phyloP scores from a whole-genome alignment of 768 basidiomycete genomes.

The Lactarius indigo region DNA sequence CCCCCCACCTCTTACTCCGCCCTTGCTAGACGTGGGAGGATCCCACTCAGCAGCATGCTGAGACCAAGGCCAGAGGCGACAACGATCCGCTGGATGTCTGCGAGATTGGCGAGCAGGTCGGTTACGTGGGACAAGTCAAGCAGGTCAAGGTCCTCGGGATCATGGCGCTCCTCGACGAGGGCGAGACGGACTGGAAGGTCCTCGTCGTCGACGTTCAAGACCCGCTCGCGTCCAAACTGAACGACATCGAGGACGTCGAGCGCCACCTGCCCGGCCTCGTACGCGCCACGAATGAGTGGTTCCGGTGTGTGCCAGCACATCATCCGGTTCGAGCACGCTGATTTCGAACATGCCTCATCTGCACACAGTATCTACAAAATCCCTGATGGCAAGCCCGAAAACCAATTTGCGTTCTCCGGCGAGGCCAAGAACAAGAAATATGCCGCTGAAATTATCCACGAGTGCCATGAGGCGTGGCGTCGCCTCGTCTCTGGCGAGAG shows the following conservation, averaged over 20 bases:
- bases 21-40: conserved; percentile 91
- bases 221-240: conserved; percentile 92
- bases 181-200: conserved; percentile 99
- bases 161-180: conserved; percentile 99
- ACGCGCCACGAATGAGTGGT: conserved; percentile 99
- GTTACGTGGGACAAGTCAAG: conserved; percentile 95
- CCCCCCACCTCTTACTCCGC: conserved; percentile 11
- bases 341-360: neutral
- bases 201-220: conserved; percentile 96
- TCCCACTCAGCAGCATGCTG: conserved; percentile 77
- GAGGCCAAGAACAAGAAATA: conserved; percentile 99
- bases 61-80: conserved; percentile 99
- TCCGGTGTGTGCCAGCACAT: conserved; percentile 53
- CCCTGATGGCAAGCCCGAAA: conserved; percentile 94
- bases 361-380: conserved; percentile 84
- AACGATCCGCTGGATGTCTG: conserved; percentile 99
- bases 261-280: conserved; percentile 95
- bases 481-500: conserved; percentile 80
- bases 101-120: conserved; percentile 98
- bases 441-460: conserved; percentile 97
- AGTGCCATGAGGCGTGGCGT: conserved; percentile 98
- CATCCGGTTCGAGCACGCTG: neutral
- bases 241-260: conserved; percentile 99
- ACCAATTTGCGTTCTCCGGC: conserved; percentile 98
- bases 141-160: conserved; percentile 99